Evolutionary conservation across 495 filamentous ascomycete species (phyloP), one percentile per base, ranked within the genome.

Genomic region (Parachaetomium inaequale): DNA sequence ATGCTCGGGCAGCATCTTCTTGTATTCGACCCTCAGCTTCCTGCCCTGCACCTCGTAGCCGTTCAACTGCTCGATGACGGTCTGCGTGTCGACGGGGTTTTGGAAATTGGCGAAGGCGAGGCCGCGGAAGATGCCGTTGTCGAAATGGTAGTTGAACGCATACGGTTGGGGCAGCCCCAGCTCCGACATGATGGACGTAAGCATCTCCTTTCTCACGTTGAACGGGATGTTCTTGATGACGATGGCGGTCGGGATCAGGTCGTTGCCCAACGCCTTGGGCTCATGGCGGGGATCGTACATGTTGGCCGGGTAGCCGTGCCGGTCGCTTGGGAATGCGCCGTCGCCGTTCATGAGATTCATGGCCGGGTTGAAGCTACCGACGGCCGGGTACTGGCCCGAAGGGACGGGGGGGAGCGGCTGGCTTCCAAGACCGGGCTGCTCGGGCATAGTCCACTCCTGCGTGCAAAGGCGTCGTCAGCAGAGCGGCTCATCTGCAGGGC

Each of bases 181-280:
- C 25, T 95, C 88, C 15, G 90, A 93, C 94, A 98, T 98, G 65
- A 96, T 79, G 60, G 86, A 83, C 19, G 96, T 89, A 45, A 98
- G 82, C 74, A 93, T 89, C 74, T 98, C 94, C 78, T 97, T 97
- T 77, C 96, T 93, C 46, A 97, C 92, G 47, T 94, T 94, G 72
- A 98, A 98, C 3, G 95, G 94, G 52, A 98, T 98, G 70, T 98
- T 98, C 79, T 98, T 98, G 79, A 98, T 98, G 53, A 98, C 94
- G 64, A 98, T 98, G 36, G 94, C 94, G 3, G 94, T 98, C 17
- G 94, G 94, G 62, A 98, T 98, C 62, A 98, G 82, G 76, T 97
- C 93, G 59, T 67, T 77, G 21, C 74, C 72, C 38, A 78, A 63
- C 11, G 67, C 36, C 61, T 73, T 73, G 56, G 71, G 14, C 31